Base-by-base conservation (phyloP, 768 basidiomycete species). In the Pulveroboletus ravenelii region DNA sequence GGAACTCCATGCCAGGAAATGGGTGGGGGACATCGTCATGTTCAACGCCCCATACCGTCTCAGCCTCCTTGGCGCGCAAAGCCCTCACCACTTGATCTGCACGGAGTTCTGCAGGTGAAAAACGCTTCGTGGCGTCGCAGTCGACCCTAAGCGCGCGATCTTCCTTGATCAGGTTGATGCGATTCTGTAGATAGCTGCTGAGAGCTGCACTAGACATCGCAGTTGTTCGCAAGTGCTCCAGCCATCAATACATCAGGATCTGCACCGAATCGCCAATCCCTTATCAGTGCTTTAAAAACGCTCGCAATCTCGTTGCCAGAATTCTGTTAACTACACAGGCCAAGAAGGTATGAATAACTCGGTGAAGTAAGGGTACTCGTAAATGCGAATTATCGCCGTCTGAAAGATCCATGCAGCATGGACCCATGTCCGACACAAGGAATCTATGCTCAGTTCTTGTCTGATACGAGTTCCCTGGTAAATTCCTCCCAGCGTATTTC, bases 1-100 rank as follows among this genome's bases (percentile, higher is more conserved):
- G 62, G 57, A 87, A 89, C 54, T 79, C 84, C 84, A 86, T 87
- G 30, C 87, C 87, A 36, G 85, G 85, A 54, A 85, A 87, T 2
- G 79, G 71, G 53, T 86, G 79, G 17, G 75, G 77, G 34, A 80
- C 68, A 10, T 72, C 73, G 15, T 75, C 69, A 53, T 77, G 68
- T n/a, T 81, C 75, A 44, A 65, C 66, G 34, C 62, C 71, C 86
- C 85, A 87, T n/a, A 87, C 65, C 2, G 74, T 71, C 23, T 64
- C 58, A 0, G 75, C 78, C 58, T 88, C 86, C 14, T 56, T 51
- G 0, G 69, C 62, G 36, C 86, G 78, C 47, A 88, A 76, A 23
- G 63, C 59, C 25, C 84, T 71, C 29, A 86, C 63, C 44, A 80
- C 70, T 37, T 64, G 62, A 56, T 88, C 85, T 27, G 84, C 87